Evolutionary conservation across 768 basidiomycete genomes (phyloP).

Genomic region (Candolleomyces efflorescens): DNA sequence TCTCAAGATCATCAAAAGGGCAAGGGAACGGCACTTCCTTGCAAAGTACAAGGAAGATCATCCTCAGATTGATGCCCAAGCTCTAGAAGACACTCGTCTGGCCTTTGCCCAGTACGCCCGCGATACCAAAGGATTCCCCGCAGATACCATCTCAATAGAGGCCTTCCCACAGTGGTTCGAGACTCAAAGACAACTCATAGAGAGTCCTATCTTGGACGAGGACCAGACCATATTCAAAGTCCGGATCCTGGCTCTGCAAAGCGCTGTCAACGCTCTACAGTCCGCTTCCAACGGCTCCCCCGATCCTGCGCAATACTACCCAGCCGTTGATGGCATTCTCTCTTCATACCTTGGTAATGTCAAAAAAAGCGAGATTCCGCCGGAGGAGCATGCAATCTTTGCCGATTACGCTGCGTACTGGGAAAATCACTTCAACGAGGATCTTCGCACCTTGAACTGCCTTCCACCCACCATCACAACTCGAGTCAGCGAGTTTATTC

Average conservation of each 20-base stretch:
- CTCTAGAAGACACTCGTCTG: neutral
- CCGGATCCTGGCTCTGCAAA: constrained; percentile 7
- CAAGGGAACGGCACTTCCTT: constrained; percentile 75
- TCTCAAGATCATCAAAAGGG: constrained; percentile 84
- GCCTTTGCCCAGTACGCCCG: constrained; percentile 6
- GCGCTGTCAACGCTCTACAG: constrained; percentile 6
- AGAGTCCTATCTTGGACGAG: constrained; percentile 7
- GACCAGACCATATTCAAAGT: constrained; percentile 10
- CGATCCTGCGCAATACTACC: neutral
- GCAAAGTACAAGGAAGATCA: constrained; percentile 40
- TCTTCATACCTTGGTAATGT: constrained; percentile 6
- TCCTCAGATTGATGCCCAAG: constrained; percentile 5
- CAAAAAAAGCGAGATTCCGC: constrained; percentile 8
- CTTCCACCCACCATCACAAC: constrained; percentile 88
- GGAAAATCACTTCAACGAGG: constrained; percentile 87
- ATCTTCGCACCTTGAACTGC: constrained; percentile 87
- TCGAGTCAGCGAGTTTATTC: constrained; percentile 95
- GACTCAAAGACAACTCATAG: constrained; percentile 6
- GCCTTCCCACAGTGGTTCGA: constrained; percentile 2
- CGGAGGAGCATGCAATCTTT: constrained; percentile 8
- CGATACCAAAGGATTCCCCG: constrained; percentile 8
- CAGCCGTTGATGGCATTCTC: constrained; percentile 4
- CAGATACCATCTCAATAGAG: constrained; percentile 5
- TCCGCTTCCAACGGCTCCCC: neutral
- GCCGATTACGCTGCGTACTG: constrained; percentile 67